Evolutionary conservation across 352 stramenopile genomes (phyloP).

Genomic region (Globisporangium paddicum): DNA sequence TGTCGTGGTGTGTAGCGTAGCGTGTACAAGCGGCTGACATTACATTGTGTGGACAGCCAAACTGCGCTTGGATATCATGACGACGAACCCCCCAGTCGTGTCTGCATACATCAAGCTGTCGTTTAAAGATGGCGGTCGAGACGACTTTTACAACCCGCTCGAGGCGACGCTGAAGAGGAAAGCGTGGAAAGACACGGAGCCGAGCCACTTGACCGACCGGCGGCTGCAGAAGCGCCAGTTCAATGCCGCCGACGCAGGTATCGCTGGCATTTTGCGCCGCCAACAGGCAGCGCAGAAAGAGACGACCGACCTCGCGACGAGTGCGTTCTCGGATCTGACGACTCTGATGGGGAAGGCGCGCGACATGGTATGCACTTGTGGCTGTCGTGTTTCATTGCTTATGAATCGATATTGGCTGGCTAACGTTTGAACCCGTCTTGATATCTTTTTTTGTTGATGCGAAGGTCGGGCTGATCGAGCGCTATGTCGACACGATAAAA

Average conservation of each 20-base stretch:
- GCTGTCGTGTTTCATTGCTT: neutral
- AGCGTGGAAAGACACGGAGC: slow-evolving; percentile 76
- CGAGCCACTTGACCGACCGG: slow-evolving; percentile 66
- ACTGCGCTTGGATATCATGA: slow-evolving; percentile 66
- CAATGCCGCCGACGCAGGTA: slow-evolving; percentile 69
- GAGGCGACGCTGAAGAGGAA: slow-evolving; percentile 57
- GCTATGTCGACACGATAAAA: slow-evolving; percentile 85
- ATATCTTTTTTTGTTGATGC: neutral
- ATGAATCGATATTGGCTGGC: neutral
- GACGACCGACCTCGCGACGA: slow-evolving; percentile 65
- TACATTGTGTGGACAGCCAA: slow-evolving; percentile 33
- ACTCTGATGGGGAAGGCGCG: slow-evolving; percentile 89
- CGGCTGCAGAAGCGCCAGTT: slow-evolving; percentile 78
- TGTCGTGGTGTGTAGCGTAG: neutral
- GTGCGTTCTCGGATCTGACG: slow-evolving; percentile 88
- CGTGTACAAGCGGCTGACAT: neutral
- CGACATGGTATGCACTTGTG: slow-evolving; percentile 81
- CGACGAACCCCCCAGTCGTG: slow-evolving; percentile 25
- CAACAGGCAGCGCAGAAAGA: slow-evolving; percentile 79
- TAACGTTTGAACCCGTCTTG: no score
- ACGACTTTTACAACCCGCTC: slow-evolving; percentile 81
- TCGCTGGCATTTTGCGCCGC: slow-evolving; percentile 74
- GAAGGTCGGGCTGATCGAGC: slow-evolving; percentile 82
- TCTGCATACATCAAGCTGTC: slow-evolving; percentile 81
- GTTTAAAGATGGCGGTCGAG: slow-evolving; percentile 80